A percentile compares a stretch with the other conserved stretches of the same genome.
These are phyloP conservation scores for Phytopythium litorale DNA, from an alignment of 352 stramenopile species.

Conservation along the genomic window DNA sequence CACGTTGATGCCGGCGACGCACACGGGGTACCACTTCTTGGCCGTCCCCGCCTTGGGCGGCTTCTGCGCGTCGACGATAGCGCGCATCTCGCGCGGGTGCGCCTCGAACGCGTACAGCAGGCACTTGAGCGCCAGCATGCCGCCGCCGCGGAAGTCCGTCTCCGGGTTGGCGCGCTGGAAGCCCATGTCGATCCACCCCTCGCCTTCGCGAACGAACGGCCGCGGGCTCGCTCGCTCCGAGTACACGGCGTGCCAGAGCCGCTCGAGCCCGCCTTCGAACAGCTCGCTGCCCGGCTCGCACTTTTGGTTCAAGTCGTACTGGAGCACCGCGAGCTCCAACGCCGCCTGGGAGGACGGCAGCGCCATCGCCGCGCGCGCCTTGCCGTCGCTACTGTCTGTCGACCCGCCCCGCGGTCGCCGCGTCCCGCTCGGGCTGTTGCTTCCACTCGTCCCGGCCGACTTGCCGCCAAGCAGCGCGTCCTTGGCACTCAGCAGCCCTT, in stretches of 20 bases:
- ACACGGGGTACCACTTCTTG: constrained; percentile 78
- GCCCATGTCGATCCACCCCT: constrained; percentile 69
- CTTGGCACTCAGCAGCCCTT: constrained; percentile 30
- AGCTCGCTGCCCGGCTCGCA: constrained; percentile 51
- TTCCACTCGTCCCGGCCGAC: not conserved
- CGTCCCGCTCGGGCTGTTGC: constrained; percentile 8
- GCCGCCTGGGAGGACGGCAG: constrained; percentile 34
- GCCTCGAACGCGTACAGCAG: constrained; percentile 80
- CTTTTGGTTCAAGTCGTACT: constrained; percentile 63
- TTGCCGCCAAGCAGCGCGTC: constrained; percentile 23
- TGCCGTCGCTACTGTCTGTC: constrained; percentile 1
- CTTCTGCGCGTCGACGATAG: constrained; percentile 46
- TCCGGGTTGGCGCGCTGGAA: constrained; percentile 79
- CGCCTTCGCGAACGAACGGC: constrained; percentile 36
- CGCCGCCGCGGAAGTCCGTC: constrained; percentile 82
- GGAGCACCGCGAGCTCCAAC: constrained; percentile 45
- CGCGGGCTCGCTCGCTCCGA: constrained; percentile 12
- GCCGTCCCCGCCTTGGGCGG: constrained; percentile 19
- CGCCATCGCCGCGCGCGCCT: not conserved
- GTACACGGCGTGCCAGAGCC: constrained; percentile 66
- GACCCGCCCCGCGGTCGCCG: not conserved
- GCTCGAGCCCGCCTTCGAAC: constrained; percentile 57
- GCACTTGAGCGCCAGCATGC: constrained; percentile 77
- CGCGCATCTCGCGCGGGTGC: constrained; percentile 66
- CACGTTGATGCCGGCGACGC: constrained; percentile 81